Base-by-base conservation (phyloP, 352 stramenopile genomes). In the Thalassiosira hispida region DNA sequence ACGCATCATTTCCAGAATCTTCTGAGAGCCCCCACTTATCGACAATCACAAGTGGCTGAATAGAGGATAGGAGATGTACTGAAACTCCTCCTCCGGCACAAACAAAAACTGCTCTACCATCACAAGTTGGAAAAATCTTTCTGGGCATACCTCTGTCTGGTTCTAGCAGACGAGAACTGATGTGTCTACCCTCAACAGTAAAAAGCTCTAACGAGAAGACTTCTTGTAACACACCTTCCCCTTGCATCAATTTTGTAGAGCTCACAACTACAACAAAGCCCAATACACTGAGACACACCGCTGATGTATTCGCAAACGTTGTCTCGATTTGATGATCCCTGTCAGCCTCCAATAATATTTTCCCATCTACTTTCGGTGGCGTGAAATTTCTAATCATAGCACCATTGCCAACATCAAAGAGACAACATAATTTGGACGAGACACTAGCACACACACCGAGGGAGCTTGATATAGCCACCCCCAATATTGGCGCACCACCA, bases 321-420 rank as follows among this genome's bases (percentile, higher is more conserved):
- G 70, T 86, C 27, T 18, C 18, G 18, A 18, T 47, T 44, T 81
- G 53, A 46, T 76, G 51, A 23, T 68, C 18, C 8, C 63, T 31
- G 1, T 60, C 69, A 42, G 67, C 84, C 33, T 73, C 44, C 27
- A 90, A 42, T 8, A 72, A 61, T 63, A 53, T 29, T 6, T 55
- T 69, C 4, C 76, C 73, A n/a, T 62, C 59, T 42, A 72, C 72
- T 60, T 76, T 35, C 29, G 90, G 90, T 23, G 90, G 88, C 14
- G 67, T 44, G 55, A 93, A 91, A 56, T 77, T 83, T 69, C 87
- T 83, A 71, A 94, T 86, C 63, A 94, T 85, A 11, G 81, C 79
- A 27, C 90, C 90, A 83, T 93, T 94, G 20, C 86, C 85, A 57
- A 94, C 79, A 53, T 91, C 90, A 66, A 93, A 90, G 18, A 94